phyloP scores from a whole-genome alignment of 495 filamentous ascomycete genomes.

The Cudoniella acicularis region DNA sequence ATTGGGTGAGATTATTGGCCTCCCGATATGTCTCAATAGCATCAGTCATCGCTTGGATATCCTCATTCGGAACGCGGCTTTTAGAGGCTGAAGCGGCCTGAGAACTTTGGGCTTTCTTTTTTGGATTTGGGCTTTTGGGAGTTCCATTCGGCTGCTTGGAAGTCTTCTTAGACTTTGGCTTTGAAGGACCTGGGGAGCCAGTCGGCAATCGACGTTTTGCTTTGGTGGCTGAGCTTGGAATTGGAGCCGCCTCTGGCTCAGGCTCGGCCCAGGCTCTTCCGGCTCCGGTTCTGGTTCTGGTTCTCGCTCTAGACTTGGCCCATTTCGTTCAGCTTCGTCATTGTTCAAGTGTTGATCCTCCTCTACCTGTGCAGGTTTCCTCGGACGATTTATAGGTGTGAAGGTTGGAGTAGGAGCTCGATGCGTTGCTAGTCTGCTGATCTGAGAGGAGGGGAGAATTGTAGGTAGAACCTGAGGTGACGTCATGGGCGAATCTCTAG shows the following conservation, averaged over 20 bases:
- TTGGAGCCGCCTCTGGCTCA: background rate
- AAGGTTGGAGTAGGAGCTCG: constrained; percentile 12
- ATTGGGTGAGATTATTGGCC: constrained; percentile 32
- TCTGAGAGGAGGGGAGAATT: too few species aligned
- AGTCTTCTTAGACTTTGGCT: background rate
- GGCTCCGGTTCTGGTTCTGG: background rate
- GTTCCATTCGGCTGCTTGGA: background rate
- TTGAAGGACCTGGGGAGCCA: constrained; percentile 1
- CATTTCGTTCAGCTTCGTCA: background rate
- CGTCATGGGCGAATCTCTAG: background rate
- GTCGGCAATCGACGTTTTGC: constrained; percentile 18
- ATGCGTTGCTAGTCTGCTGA: too few species aligned
- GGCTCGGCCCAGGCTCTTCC: background rate
- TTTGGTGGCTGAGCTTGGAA: background rate
- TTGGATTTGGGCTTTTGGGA: background rate
- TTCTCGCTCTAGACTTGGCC: background rate
- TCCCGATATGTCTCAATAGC: constrained; percentile 38
- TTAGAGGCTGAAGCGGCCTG: background rate
- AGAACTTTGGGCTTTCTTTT: background rate
- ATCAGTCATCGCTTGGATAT: constrained; percentile 29
- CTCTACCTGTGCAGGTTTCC: too few species aligned
- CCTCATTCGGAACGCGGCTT: constrained; percentile 25
- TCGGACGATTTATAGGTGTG: constrained; percentile 10
- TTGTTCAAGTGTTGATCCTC: background rate
- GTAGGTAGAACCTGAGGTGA: constrained; percentile 1